Percentiles rank a stretch among this genome's conserved stretches.
Evolutionary conservation across 805 yeast genomes (phyloP).

Genomic region (Lachancea fermentati): DNA sequence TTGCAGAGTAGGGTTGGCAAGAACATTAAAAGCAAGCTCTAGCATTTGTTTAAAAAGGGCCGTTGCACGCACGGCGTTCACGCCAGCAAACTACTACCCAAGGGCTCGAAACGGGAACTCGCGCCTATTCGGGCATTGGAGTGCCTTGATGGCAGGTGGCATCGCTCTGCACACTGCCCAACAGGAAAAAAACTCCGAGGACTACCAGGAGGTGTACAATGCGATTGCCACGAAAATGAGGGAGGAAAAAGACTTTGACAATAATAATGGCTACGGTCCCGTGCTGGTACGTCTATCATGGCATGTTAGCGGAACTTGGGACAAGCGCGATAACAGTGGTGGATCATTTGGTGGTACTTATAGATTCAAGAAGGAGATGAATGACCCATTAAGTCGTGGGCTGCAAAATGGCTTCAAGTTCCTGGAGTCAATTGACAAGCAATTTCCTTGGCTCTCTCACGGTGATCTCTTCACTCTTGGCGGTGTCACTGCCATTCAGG

Average conservation of each 20-base stretch:
- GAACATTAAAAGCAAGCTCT: too few species aligned
- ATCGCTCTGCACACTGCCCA: slow-evolving; percentile 34
- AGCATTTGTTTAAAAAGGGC: too few species aligned
- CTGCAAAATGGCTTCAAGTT: slow-evolving; percentile 51
- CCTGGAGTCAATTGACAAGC: slow-evolving; percentile 47
- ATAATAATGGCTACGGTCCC: slow-evolving; percentile 69
- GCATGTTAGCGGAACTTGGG: slow-evolving; percentile 85
- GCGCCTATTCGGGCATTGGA: too few species aligned
- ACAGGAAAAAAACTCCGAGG: slow-evolving; percentile 32
- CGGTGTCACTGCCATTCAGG: slow-evolving; percentile 75
- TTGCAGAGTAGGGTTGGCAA: too few species aligned
- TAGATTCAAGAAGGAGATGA: slow-evolving; percentile 44
- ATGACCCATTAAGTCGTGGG: slow-evolving; percentile 60
- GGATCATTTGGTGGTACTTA: slow-evolving; percentile 73
- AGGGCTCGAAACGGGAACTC: too few species aligned
- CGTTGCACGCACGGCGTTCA: too few species aligned
- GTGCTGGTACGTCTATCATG: slow-evolving; percentile 77
- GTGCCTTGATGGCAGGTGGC: slow-evolving; percentile 33
- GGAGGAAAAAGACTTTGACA: slow-evolving; percentile 55
- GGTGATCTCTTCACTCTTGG: slow-evolving; percentile 79
- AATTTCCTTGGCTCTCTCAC: slow-evolving; percentile 64
- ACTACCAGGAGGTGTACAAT: slow-evolving; percentile 63
- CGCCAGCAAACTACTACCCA: too few species aligned
- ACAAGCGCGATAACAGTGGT: slow-evolving; percentile 47
- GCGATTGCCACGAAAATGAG: slow-evolving; percentile 61